Percentiles rank a stretch among this genome's conserved stretches.
These are phyloP conservation scores for Babesia gibsoni DNA, from an alignment of 169 alveolate species.

Conservation along the genomic window DNA sequence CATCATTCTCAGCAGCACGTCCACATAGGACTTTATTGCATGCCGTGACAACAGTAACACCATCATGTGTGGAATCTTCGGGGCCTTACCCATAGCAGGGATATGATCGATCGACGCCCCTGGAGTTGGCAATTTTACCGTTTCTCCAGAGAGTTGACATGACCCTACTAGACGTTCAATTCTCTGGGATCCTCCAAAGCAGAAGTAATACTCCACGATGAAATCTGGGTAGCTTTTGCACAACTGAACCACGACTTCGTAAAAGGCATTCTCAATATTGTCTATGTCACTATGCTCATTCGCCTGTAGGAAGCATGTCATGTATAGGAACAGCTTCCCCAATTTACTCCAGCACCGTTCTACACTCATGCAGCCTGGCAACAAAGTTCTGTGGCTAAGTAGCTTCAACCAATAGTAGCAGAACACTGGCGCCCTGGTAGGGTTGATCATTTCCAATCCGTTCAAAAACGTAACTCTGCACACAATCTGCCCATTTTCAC, in stretches of 20 bases:
- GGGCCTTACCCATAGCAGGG: conserved; percentile 85
- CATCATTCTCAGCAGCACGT: conserved; percentile 26
- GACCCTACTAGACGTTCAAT: conserved; percentile 88
- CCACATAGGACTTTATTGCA: conserved; percentile 52
- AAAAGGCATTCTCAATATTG: conserved; percentile 22
- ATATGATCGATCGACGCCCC: conserved; percentile 83
- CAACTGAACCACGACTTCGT: conserved; percentile 65
- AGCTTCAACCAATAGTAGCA: conserved; percentile 94
- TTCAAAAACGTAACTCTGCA: conserved; percentile 71
- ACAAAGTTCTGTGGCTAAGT: conserved; percentile 86
- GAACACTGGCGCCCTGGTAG: conserved; percentile 94
- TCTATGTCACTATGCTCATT: conserved; percentile 20
- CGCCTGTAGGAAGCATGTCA: conserved; percentile 33
- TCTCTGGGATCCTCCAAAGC: conserved; percentile 93
- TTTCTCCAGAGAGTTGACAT: conserved; percentile 84
- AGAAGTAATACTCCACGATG: conserved; percentile 86
- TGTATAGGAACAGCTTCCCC: conserved; percentile 62
- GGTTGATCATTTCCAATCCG: conserved; percentile 74
- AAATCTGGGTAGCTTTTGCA: conserved; percentile 72
- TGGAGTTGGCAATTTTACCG: conserved; percentile 86
- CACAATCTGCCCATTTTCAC: conserved; percentile 64
- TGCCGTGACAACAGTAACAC: conserved; percentile 54
- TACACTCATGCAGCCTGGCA: conserved; percentile 81
- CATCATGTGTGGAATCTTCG: conserved; percentile 72
- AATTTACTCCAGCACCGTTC: conserved; percentile 73